Percentiles rank a stretch among this genome's conserved stretches.
phyloP scores from a whole-genome alignment of 2,329 filamentous ascomycete genomes.

The Decorospora gaudefroyi region DNA sequence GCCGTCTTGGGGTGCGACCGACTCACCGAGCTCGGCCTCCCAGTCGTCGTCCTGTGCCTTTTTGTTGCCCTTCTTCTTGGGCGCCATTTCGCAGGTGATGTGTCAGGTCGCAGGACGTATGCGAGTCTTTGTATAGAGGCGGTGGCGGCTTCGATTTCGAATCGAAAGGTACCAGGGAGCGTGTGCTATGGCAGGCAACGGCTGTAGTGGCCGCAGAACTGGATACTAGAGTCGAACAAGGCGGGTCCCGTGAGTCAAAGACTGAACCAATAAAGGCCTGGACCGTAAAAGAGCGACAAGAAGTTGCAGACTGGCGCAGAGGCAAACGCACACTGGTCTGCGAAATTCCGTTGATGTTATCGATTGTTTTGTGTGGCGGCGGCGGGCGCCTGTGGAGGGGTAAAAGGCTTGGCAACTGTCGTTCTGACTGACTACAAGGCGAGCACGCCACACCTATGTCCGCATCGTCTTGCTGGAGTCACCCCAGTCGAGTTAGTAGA shows the following conservation, averaged over 20 bases:
- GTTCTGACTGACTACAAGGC: no score
- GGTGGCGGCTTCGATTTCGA: conserved; percentile 5
- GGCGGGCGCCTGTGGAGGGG: conserved; percentile 21
- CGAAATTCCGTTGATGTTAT: conserved; percentile 31
- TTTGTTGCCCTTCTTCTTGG: conserved; percentile 94
- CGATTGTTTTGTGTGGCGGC: conserved; percentile 24
- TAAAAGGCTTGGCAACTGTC: no score
- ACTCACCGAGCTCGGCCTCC: conserved; percentile 90
- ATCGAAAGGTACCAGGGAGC: conserved; percentile 1
- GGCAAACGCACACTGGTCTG: conserved; percentile 35
- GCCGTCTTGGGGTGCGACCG: conserved; percentile 63
- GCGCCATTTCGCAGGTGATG: conserved; percentile 67
- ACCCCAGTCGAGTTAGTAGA: no score
- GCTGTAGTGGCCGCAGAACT: conserved; percentile 6
- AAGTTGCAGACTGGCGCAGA: conserved; percentile 19
- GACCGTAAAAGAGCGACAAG: conserved; percentile 27
- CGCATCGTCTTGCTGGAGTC: no score
- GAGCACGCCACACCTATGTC: no score
- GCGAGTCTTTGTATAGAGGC: conserved; percentile 1
- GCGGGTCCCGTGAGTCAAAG: conserved; percentile 28
- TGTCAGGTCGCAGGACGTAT: not conserved
- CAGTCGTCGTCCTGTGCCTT: conserved; percentile 89
- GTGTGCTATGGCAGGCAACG: conserved; percentile 1
- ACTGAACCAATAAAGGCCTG: conserved; percentile 33
- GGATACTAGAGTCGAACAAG: conserved; percentile 17